Percentiles rank a stretch among this genome's conserved stretches.
Conservation (phyloP, 2,329 filamentous ascomycete genomes). For the Fonsecaea pedrosoi region DNA sequence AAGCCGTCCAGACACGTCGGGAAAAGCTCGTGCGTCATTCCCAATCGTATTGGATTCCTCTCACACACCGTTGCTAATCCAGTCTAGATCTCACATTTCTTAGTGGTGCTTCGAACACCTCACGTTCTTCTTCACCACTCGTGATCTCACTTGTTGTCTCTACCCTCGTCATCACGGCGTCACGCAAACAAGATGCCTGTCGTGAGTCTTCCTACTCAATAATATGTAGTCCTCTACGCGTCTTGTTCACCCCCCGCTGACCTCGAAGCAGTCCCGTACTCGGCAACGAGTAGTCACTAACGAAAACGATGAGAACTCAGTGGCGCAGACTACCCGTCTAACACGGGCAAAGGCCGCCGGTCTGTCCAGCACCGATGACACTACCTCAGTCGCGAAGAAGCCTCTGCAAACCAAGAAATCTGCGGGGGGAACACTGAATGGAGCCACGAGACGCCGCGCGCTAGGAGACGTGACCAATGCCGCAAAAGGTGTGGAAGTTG, state of each 20-base stretch:
- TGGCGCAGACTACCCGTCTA: constrained; percentile 73
- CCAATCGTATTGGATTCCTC: constrained; percentile 36
- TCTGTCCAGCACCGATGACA: constrained; percentile 56
- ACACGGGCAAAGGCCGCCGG: constrained; percentile 92
- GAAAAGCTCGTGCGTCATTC: constrained; percentile 41
- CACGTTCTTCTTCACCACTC: constrained; percentile 16
- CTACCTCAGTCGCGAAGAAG: constrained; percentile 68
- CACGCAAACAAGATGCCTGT: constrained; percentile 39
- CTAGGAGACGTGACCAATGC: constrained; percentile 97
- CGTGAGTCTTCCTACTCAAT: constrained; percentile 32
- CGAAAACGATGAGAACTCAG: constrained; percentile 91
- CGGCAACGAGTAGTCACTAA: constrained; percentile 79
- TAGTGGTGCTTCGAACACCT: constrained; percentile 20
- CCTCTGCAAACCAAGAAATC: constrained; percentile 75
- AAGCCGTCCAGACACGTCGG: constrained; percentile 29
- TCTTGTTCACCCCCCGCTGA: constrained; percentile 48
- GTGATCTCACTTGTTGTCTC: constrained; percentile 8
- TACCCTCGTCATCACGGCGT: constrained; percentile 29
- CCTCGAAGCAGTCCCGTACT: constrained; percentile 66
- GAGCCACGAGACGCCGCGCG: constrained; percentile 73
- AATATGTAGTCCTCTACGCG: constrained; percentile 16
- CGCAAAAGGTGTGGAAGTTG: constrained; percentile 70
- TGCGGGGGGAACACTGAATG: constrained; percentile 56
- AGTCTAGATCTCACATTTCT: constrained; percentile 16
- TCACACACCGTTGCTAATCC: constrained; percentile 25